Base-by-base conservation (phyloP, 805 yeast genomes). In the Nakazawaea populi region DNA sequence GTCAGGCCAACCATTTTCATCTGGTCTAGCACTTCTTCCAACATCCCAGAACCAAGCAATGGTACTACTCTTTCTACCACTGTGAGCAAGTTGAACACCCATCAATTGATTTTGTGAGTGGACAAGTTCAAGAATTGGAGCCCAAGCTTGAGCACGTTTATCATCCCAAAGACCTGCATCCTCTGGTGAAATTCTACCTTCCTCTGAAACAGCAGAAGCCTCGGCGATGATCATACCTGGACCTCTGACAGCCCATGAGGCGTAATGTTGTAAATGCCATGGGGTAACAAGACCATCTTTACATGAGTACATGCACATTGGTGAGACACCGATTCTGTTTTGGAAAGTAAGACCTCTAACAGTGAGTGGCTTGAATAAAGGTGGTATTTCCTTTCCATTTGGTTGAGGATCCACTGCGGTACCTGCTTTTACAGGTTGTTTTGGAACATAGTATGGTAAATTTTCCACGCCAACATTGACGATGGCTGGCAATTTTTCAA, bases 81-180 rank as follows among this genome's bases (percentile, higher is more conserved):
- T 80, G 59, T 80, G 84, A 12, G 73, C 75, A 28, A 82, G 39
- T 61, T 82, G 87, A 47, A 77, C 62, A 35, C 83, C 86, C 52
- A 80, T 72, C 28, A 61, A 60, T 35, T 66, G 69, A 41, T 69
- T 70, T 47, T 75, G 77, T 0, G 75, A 56, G 55, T 77, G 83
- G 4, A 66, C 73, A 55, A 66, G 72, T 18, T 76, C 77, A 3
- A 73, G 78, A 46, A 76, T 62, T 27, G 62, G 60, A 43, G 66
- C 68, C 49, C 71, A 62, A 24, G 66, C 65, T 6, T 47, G 38
- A 2, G 81, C 82, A 46, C 77, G 82, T 31, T 65, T 72, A 47
- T 78, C 81, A 29, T 59, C 70, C 73, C 74, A 80, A 28, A 81
- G 56, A 2, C 85, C 85, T 27, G 76, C 54, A 58, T 55, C 56